Evolutionary conservation across 2,329 filamentous ascomycete genomes (phyloP), one percentile per base, ranked within the genome.

Genomic region (Pseudogymnoascus pannorum): DNA sequence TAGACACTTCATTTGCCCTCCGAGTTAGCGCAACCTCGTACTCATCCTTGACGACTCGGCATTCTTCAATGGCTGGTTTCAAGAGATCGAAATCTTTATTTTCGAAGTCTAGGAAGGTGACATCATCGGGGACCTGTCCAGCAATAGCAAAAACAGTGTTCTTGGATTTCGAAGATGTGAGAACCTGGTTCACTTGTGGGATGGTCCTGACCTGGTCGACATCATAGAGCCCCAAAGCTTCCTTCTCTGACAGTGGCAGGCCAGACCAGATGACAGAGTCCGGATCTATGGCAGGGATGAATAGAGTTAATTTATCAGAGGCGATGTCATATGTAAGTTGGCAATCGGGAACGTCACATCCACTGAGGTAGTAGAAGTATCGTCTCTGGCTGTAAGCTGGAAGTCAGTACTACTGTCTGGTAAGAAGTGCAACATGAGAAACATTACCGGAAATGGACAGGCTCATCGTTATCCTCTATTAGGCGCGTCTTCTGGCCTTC

Each of bases 251-350:
- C 64, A 95, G 78, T 0, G 93, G 94, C 14, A 97, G 81, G 11
- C 94, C 94, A 26, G 88, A 89, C 93, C 93, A 99, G 71, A 97
- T 91, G 62, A 97, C 92, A 60, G 86, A 87, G 44, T 94, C 89
- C n/a, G 91, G 84, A 68, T 96, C 87, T 69, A 92, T 83, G 14
- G 92, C 89, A 2, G 94, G 93, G 68, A 99, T 93, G 77, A 92
- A 99, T 57, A 99, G 85, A 2, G 87, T 95, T 40, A 92, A 83
- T 68, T 86, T 85, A 66, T 86, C 82, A 57, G 84, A 81, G 51
- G 82, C 78, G 62, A 96, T 87, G 66, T 96, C 87, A 78, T 97
- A 96, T 61, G 87, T 82, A 63, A 91, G 83, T 72, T 87, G 87
- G 69, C 88, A 88, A 74, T 97, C 92, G 63, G 92, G 83, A 29